These are phyloP conservation scores for Ilex asprella DNA, from an alignment of 257 asterid species.

Conservation along the genomic window DNA sequence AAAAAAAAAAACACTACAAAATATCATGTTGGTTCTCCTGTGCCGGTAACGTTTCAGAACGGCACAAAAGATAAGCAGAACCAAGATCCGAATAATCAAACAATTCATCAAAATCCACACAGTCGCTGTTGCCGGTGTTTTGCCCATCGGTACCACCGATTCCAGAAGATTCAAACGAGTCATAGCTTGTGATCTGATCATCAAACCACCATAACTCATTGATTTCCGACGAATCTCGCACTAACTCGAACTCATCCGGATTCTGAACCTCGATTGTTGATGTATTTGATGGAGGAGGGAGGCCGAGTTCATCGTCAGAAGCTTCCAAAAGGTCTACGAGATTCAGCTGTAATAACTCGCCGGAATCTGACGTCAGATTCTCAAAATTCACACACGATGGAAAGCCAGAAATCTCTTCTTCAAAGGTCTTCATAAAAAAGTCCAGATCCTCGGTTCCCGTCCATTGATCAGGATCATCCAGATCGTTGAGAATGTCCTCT, in stretches of 20 bases:
- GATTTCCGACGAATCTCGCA: constrained; percentile 2
- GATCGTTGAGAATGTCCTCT: constrained; percentile 25
- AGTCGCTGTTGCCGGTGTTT: constrained; percentile 26
- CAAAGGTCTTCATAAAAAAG: constrained; percentile 77
- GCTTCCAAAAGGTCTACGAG: constrained; percentile 65
- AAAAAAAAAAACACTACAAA: no score
- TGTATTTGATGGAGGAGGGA: constrained; percentile 45
- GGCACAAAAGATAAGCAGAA: constrained; percentile 40
- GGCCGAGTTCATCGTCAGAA: constrained; percentile 71
- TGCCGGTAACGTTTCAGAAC: constrained; percentile 59
- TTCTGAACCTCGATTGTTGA: constrained; percentile 13
- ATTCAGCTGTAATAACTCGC: constrained; percentile 44
- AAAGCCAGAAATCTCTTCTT: constrained; percentile 53
- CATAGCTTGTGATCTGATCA: constrained; percentile 36
- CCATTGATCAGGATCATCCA: constrained; percentile 35
- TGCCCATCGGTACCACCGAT: constrained; percentile 19
- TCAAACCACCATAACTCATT: constrained; percentile 43
- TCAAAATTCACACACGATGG: not conserved
- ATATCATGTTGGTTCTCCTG: constrained; percentile 6
- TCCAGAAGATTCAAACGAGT: constrained; percentile 43
- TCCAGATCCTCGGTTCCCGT: constrained; percentile 48
- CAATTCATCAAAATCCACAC: constrained; percentile 53
- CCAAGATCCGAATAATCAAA: constrained; percentile 66
- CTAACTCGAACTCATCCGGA: not conserved
- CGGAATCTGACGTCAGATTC: constrained; percentile 35